Evolutionary conservation across 805 yeast species (phyloP).

Genomic region (Starmerella vitae): DNA sequence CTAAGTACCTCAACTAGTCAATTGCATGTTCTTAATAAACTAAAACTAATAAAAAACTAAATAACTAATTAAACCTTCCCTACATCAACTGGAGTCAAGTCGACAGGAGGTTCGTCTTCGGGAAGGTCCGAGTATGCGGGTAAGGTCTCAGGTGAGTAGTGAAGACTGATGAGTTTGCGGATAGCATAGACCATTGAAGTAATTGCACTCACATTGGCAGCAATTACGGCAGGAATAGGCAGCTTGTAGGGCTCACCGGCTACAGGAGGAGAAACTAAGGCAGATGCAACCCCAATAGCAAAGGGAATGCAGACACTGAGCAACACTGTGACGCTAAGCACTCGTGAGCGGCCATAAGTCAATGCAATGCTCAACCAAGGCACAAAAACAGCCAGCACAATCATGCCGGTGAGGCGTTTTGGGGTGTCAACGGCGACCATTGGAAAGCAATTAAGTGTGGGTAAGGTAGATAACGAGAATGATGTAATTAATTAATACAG

Average conservation of each 20-base stretch:
- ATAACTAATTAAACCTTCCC: too few species aligned
- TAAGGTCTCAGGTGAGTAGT: neutral
- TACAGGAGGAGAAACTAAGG: neutral
- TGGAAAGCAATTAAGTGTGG: too few species aligned
- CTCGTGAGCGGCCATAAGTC: neutral
- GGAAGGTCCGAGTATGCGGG: neutral
- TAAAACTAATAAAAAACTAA: too few species aligned
- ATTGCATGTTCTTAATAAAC: too few species aligned
- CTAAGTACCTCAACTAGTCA: too few species aligned
- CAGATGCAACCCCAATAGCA: neutral
- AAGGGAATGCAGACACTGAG: neutral
- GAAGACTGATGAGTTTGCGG: neutral
- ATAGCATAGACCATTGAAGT: neutral
- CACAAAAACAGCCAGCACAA: slow-evolving; percentile 2
- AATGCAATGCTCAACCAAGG: slow-evolving; percentile 4
- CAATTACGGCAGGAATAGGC: neutral
- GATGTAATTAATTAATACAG: too few species aligned
- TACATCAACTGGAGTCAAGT: too few species aligned
- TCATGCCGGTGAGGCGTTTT: slow-evolving; percentile 4
- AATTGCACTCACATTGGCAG: neutral
- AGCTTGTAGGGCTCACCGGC: slow-evolving; percentile 24
- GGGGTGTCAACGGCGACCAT: neutral
- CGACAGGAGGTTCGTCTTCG: neutral
- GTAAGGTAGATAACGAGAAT: too few species aligned
- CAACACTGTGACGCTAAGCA: neutral